These are phyloP conservation scores for Clonostachys solani DNA, from an alignment of 2,329 filamentous ascomycete species.

Conservation along the genomic window DNA sequence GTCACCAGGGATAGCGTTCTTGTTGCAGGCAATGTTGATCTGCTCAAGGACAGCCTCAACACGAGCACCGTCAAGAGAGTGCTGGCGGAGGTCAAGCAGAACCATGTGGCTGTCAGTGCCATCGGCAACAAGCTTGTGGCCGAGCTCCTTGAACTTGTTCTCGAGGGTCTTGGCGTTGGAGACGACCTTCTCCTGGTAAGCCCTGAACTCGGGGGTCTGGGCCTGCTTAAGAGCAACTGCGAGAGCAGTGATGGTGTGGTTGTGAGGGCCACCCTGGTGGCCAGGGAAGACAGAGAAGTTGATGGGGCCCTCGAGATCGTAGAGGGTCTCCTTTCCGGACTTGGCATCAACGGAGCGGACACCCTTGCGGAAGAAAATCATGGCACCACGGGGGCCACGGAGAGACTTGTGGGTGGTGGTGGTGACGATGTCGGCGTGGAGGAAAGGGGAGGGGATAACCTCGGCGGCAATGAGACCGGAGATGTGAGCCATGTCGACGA, in stretches of 20 bases:
- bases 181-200: constrained; percentile 90
- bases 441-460: constrained; percentile 91
- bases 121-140: constrained; percentile 91
- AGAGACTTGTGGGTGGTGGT: constrained; percentile 99
- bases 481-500: constrained; percentile 98
- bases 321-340: constrained; percentile 83
- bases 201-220: constrained; percentile 82
- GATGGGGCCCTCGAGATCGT: constrained; percentile 93
- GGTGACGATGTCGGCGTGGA: constrained; percentile 91
- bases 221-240: constrained; percentile 95
- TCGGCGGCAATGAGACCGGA: constrained; percentile 90
- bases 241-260: constrained; percentile 98
- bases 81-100: constrained; percentile 85
- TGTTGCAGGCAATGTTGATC: constrained; percentile 99
- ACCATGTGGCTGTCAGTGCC: constrained; percentile 99
- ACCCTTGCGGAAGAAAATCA: constrained; percentile 99
- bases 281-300: constrained; percentile 99
- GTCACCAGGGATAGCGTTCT: constrained; percentile 97
- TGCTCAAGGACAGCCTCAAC: constrained; percentile 95
- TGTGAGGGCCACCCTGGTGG: constrained; percentile 97
- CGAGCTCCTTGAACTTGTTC: constrained; percentile 76
- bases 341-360: constrained; percentile 87
- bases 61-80: constrained; percentile 85
- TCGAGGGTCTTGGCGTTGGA: constrained; percentile 92
- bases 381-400: constrained; percentile 92